Evolutionary conservation across 345 rosid genomes (phyloP).

Genomic region (Lepidium sativum): DNA sequence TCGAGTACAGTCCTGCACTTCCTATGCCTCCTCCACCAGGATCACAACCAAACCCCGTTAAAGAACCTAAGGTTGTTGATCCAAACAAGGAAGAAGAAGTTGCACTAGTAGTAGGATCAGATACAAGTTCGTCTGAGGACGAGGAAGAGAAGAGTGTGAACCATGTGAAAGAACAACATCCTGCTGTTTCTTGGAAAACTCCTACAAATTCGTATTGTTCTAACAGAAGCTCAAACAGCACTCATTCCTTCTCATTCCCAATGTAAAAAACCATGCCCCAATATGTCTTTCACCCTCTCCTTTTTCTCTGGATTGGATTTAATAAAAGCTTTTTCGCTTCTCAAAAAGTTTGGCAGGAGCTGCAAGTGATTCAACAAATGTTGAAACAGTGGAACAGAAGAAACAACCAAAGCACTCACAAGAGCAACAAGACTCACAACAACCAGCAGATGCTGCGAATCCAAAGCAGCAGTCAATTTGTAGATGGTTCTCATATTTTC

Average conservation of each 20-base stretch:
- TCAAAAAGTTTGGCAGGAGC: conserved; percentile 34
- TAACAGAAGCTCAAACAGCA: conserved; percentile 34
- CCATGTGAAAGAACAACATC: conserved; percentile 18
- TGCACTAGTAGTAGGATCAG: not conserved
- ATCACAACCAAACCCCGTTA: not conserved
- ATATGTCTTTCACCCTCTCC: not conserved
- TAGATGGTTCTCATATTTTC: conserved; percentile 29
- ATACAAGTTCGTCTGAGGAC: not conserved
- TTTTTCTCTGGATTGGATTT: not conserved
- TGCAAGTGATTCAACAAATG: conserved; percentile 3
- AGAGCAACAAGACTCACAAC: not conserved
- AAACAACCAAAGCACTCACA: conserved; percentile 1
- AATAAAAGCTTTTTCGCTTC: not conserved
- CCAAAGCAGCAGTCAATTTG: conserved; percentile 8
- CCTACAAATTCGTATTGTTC: conserved; percentile 31
- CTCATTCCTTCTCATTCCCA: conserved; percentile 46
- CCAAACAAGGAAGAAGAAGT: not conserved
- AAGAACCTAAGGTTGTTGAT: not conserved
- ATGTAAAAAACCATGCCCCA: conserved; percentile 34
- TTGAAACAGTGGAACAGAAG: conserved; percentile 21
- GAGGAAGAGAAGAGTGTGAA: conserved; percentile 1
- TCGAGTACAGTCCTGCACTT: conserved; percentile 28
- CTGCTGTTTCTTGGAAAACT: conserved; percentile 27
- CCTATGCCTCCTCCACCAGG: conserved; percentile 28
- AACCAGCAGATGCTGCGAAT: conserved; percentile 1